These are phyloP conservation scores for Wallacemonas sp. DNA, from an alignment of 208 protist genomes.

Conservation along the genomic window DNA sequence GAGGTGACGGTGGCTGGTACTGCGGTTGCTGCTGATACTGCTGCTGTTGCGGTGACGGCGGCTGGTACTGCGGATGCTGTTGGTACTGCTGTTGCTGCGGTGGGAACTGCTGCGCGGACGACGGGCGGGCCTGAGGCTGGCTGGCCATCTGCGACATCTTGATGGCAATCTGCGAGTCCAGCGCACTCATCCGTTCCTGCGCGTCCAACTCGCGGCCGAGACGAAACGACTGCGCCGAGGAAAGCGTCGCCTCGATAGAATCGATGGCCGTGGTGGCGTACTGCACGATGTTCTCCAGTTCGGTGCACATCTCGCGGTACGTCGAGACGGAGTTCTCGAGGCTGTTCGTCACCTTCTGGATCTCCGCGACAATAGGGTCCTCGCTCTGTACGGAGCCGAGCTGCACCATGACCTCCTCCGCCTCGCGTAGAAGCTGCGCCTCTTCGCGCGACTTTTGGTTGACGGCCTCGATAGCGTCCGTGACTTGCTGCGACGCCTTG, in stretches of 20 bases:
- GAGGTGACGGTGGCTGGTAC: conserved; percentile 10
- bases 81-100: conserved; percentile 14
- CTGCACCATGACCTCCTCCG: conserved; percentile 49
- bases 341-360: conserved; percentile 75
- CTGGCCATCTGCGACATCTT: conserved; percentile 65
- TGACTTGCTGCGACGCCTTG: conserved; percentile 46
- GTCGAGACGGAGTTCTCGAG: conserved; percentile 63
- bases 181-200: conserved; percentile 39
- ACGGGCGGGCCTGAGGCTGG: conserved; percentile 22
- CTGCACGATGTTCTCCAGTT: conserved; percentile 39
- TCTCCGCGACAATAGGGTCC: conserved; percentile 62
- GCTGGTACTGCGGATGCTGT: conserved; percentile 15
- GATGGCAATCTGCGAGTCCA: conserved; percentile 75
- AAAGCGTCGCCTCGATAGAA: conserved; percentile 45
- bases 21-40: not conserved
- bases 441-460: conserved; percentile 45
- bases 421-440: conserved; percentile 29
- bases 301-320: conserved; percentile 49
- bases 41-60: not conserved
- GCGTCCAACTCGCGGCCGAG: conserved; percentile 58
- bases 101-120: conserved; percentile 11
- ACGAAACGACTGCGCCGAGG: conserved; percentile 57
- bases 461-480: conserved; percentile 54
- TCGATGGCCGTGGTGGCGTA: conserved; percentile 42
- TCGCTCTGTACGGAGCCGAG: conserved; percentile 64